These are phyloP conservation scores for Leccinum truebloodii DNA, from an alignment of 768 basidiomycete species.

Conservation along the genomic window DNA sequence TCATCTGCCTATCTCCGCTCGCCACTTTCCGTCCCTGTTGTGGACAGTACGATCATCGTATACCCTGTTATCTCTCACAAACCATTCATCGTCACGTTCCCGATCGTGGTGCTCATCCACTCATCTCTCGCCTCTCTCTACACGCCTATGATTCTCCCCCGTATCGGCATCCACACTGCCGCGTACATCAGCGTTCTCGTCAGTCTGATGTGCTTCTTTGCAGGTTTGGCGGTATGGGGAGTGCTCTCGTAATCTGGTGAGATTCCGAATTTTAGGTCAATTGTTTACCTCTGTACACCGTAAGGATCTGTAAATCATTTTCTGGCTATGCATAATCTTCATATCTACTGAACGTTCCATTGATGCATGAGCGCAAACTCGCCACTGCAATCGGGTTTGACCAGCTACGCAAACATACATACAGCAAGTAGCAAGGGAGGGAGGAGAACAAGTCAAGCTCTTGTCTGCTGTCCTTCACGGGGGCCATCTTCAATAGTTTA, in stretches of 20 bases:
- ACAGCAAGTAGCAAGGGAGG: slow-evolving; percentile 6
- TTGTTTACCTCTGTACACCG: slow-evolving; percentile 15
- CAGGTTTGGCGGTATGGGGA: slow-evolving; percentile 73
- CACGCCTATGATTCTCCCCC: slow-evolving; percentile 64
- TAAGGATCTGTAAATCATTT: neutral
- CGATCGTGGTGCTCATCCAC: slow-evolving; percentile 49
- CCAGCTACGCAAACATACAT: neutral
- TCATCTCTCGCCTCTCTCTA: slow-evolving; percentile 61
- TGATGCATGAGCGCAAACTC: neutral
- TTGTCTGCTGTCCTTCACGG: neutral
- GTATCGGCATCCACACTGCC: slow-evolving; percentile 73
- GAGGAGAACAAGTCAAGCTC: neutral
- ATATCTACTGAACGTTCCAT: neutral
- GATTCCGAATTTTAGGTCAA: neutral
- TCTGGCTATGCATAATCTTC: neutral
- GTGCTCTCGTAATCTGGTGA: slow-evolving; percentile 45
- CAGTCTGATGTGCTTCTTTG: slow-evolving; percentile 68
- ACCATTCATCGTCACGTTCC: slow-evolving; percentile 42
- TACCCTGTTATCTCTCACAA: slow-evolving; percentile 33
- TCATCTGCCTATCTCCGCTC: slow-evolving; percentile 63
- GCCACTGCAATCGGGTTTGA: fast-evolving
- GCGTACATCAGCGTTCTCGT: slow-evolving; percentile 71
- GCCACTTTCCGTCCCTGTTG: slow-evolving; percentile 39
- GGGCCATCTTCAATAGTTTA: too few relatives aligned
- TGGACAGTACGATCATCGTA: slow-evolving; percentile 16